phyloP scores from a whole-genome alignment of 192 early-diverging fungal genomes.

The Rhizoclosmatium sp. region DNA sequence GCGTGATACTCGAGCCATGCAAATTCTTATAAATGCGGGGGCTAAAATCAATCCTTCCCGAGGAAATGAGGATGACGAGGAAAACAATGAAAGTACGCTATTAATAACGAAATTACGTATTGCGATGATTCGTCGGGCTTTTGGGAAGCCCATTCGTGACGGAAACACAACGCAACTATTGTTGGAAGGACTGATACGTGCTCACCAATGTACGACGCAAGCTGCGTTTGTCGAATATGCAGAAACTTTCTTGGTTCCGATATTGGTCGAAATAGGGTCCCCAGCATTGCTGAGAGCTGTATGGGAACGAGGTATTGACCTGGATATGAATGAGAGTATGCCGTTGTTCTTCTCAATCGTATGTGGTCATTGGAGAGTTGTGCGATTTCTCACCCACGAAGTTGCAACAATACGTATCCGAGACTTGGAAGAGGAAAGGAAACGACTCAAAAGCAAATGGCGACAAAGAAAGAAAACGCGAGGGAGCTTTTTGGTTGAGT shows the following conservation, averaged over 20 bases:
- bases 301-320: slow-evolving; percentile 29
- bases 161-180: slow-evolving; percentile 18
- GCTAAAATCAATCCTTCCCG: not conserved
- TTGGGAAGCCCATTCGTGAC: slow-evolving; percentile 29
- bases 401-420: slow-evolving; percentile 21
- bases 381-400: slow-evolving; percentile 28
- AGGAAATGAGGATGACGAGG: slow-evolving; percentile 3
- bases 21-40: slow-evolving; percentile 21
- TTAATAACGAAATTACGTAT: not conserved
- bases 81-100: not conserved
- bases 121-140: slow-evolving; percentile 22
- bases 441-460: slow-evolving; percentile 12
- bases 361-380: slow-evolving; percentile 29
- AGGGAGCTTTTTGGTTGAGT: slow-evolving; percentile 29
- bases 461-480: not conserved
- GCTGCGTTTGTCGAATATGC: slow-evolving; percentile 28
- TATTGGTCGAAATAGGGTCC: slow-evolving; percentile 28
- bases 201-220: not conserved
- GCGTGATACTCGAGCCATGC: slow-evolving; percentile 13
- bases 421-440: slow-evolving; percentile 31
- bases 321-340: slow-evolving; percentile 21
- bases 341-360: slow-evolving; percentile 12
- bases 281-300: slow-evolving; percentile 18
- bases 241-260: slow-evolving; percentile 18
- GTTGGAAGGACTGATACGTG: slow-evolving; percentile 21